Evolutionary conservation across 2,329 filamentous ascomycete genomes (phyloP), one percentile per base, ranked within the genome.

Genomic region (Diaporthe caulivora): DNA sequence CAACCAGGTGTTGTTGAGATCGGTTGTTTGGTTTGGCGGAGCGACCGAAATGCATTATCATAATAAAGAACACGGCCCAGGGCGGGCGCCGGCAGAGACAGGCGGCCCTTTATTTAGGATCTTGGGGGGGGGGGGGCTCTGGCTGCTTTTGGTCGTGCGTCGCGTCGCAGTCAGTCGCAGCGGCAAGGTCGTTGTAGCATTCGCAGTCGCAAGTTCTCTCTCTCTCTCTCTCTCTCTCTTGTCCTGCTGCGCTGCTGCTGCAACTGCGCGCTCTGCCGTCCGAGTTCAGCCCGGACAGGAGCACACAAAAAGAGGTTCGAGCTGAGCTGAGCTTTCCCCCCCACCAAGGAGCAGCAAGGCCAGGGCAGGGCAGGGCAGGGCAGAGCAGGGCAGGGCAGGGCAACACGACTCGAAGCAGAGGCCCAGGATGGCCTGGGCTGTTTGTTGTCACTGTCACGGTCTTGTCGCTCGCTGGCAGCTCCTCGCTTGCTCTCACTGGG

Each of bases 21-120:
- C 87, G 87, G 79, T 88, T 88, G 84, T 84, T 86, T 81, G 88
- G 86, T 84, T 84, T 89, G 80, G 86, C 85, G 81, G 89, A 82
- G 80, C 87, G 87, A 82, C 84, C 83, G 82, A 89, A 89, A 82
- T 85, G 87, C 88, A 90, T 90, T 81, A 80, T 83, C 79, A 70
- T 58, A 75, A 67, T 64, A 75, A 64, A 64, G 69, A 34, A 71
- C 44, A 62, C 69, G 58, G 69, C 29, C 44, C 34, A 42, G 40
- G 69, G 55, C 34, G 55, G 69, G 47, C 62, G 69, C 49, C 69
- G 68, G 68, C 55, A 71, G 31, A 60, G 69, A 67, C 53, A 64
- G 72, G 31, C 57, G 69, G 55, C 55, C 55, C 55, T 71, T 71
- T 49, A 49, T 70, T 44, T 62, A 53, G 55, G 47, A 62, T 51